A percentile compares a stretch with the other conserved stretches of the same genome.
Conservation (phyloP, 306 rosid species). For the Inga laurina region DNA sequence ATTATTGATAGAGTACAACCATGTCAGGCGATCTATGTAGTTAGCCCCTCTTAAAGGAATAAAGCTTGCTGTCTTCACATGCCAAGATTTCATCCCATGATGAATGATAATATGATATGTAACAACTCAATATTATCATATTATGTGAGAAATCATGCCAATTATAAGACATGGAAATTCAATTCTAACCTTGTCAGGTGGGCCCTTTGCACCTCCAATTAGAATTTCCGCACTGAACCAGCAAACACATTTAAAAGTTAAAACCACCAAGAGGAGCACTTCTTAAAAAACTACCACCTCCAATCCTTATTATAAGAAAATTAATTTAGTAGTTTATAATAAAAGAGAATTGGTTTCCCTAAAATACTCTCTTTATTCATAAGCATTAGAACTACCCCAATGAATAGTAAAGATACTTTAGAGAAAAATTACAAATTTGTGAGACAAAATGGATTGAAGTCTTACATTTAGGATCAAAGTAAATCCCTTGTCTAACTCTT, state of each 20-base stretch:
- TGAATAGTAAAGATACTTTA: too few relatives aligned
- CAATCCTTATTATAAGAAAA: too few relatives aligned
- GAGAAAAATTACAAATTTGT: too few relatives aligned
- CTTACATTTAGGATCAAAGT: too few relatives aligned
- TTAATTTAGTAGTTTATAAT: too few relatives aligned
- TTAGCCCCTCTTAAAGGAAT: neutral
- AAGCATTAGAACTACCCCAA: too few relatives aligned
- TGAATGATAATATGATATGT: neutral
- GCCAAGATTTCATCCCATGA: neutral
- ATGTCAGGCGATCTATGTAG: neutral
- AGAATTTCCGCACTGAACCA: conserved; percentile 86
- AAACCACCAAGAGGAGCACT: neutral
- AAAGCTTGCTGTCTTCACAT: neutral
- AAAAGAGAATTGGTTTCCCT: too few relatives aligned
- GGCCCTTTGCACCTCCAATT: conserved; percentile 84
- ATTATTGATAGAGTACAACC: neutral
- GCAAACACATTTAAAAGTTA: conserved; percentile 18
- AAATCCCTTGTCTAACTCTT: too few relatives aligned
- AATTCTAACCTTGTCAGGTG: conserved; percentile 88
- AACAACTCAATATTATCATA: neutral
- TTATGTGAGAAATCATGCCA: neutral
- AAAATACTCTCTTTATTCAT: too few relatives aligned
- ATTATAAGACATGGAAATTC: conserved; percentile 3
- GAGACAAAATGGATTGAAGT: too few relatives aligned
- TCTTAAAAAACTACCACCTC: neutral